Base-by-base conservation (phyloP, 208 protist genomes). In the Leishmania tarentolae region DNA sequence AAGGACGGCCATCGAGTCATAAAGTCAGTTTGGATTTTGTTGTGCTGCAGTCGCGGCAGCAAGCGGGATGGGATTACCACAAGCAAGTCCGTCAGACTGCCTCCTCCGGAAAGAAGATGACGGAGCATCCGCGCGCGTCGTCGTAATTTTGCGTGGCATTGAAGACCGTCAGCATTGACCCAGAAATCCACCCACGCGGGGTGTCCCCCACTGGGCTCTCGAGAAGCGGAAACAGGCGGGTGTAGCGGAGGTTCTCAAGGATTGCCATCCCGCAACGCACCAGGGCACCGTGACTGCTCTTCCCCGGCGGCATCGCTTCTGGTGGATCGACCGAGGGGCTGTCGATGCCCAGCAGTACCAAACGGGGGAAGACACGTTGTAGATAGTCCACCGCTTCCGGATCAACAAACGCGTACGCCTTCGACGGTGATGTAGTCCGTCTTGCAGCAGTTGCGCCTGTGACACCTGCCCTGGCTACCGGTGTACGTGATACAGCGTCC, bases 271-370 rank as follows among this genome's bases (percentile, higher is more conserved):
- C 85, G 21, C 82, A 46, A 3, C 78, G 80, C 73, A 91, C 88
- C 50, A 97, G 69, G 28, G 73, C 79, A 75, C 83, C 86, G 63
- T 96, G 94, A 21, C 81, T 59, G 73, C 83, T 50, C 6, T 92
- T 75, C n/a, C 21, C 72, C 59, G 91, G 90, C 57, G 90, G 91
- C 35, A 87, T 57, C 19, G 84, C 75, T 17, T 72, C 71, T 11
- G 73, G 73, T 40, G 91, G 76, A 79, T 94, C 91, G 15, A 97
- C 83, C 5, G 92, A 95, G 0, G 91, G 86, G 8, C 90, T 78
- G 76, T 97, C 94, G 11, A 88, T 93, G 53, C 86, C 94, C 52
- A 97, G 47, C 28, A 97, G 78, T 17, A 96, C 74, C 37, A 97
- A 77, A 21, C 80, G 76, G 0, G 94, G 94, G 56, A 93, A 94